Evolutionary conservation across 257 asterid species (phyloP).

Genomic region (Solanum arcanum): DNA sequence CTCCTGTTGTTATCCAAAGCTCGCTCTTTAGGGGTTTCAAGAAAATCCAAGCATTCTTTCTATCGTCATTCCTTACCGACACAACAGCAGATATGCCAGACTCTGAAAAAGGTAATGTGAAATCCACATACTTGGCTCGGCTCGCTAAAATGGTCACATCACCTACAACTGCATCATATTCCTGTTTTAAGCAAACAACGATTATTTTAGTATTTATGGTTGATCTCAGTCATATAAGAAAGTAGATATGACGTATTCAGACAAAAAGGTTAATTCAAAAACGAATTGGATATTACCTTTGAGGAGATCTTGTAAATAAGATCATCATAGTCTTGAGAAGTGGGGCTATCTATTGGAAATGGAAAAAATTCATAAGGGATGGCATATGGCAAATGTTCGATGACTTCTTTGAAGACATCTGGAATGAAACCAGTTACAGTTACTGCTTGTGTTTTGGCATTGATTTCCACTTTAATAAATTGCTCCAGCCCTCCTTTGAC

Average conservation of each 20-base stretch:
- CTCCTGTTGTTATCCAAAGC: slow-evolving; percentile 36
- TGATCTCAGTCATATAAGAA: no score
- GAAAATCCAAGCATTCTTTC: slow-evolving; percentile 26
- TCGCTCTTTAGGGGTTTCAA: slow-evolving; percentile 32
- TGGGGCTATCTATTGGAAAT: neutral
- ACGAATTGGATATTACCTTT: slow-evolving; percentile 6
- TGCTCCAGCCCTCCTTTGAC: slow-evolving; percentile 11
- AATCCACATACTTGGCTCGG: slow-evolving; percentile 29
- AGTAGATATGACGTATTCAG: neutral
- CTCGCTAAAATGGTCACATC: slow-evolving; percentile 25
- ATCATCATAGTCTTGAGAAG: slow-evolving; percentile 15
- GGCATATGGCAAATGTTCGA: slow-evolving; percentile 12
- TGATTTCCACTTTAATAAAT: slow-evolving; percentile 18
- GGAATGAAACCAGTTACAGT: slow-evolving; percentile 17
- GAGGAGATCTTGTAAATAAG: slow-evolving; percentile 4
- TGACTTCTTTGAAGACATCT: slow-evolving; percentile 27
- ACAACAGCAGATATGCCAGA: slow-evolving; percentile 25
- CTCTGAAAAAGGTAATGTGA: slow-evolving; percentile 25
- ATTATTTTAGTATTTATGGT: no score
- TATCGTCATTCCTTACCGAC: slow-evolving; percentile 4
- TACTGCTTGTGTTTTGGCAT: slow-evolving; percentile 6
- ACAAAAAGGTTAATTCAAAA: neutral
- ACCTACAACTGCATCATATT: slow-evolving; percentile 32
- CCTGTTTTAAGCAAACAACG: slow-evolving; percentile 1
- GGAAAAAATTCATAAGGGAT: slow-evolving; percentile 17